A percentile compares a stretch with the other conserved stretches of the same genome.
Evolutionary conservation across 768 basidiomycete genomes (phyloP).

Genomic region (Daedalea quercina): DNA sequence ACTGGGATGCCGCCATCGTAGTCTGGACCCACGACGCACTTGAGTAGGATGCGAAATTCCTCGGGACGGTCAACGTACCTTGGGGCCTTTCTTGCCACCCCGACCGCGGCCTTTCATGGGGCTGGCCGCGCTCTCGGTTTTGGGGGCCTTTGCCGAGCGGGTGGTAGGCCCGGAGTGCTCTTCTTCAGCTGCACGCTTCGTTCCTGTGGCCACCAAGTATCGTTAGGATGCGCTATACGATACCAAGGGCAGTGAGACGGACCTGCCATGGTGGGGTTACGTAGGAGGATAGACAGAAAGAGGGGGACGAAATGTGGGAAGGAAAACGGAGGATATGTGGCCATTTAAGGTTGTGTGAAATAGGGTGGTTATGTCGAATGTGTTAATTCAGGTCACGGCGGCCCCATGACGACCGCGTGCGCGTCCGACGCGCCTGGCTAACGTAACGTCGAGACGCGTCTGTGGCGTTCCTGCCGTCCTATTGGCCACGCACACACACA

Average conservation of each 20-base stretch:
- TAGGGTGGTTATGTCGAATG: slow-evolving; percentile 7
- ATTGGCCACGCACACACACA: neutral
- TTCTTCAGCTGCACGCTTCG: slow-evolving; percentile 22
- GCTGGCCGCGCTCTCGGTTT: slow-evolving; percentile 27
- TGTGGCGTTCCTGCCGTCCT: slow-evolving; percentile 3
- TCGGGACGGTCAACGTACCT: slow-evolving; percentile 30
- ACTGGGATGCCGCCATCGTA: slow-evolving; percentile 40
- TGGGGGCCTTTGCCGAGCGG: slow-evolving; percentile 36
- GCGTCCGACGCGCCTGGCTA: slow-evolving; percentile 14
- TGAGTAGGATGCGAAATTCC: neutral
- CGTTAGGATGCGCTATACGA: neutral
- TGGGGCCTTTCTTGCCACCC: slow-evolving; percentile 36
- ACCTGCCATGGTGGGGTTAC: slow-evolving; percentile 7
- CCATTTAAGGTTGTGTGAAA: neutral
- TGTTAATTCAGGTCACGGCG: slow-evolving; percentile 4
- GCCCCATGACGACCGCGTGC: slow-evolving; percentile 18
- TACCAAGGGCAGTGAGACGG: neutral
- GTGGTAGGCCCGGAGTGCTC: slow-evolving; percentile 14
- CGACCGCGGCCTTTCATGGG: slow-evolving; percentile 28
- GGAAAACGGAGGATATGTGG: neutral
- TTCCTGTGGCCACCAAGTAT: slow-evolving; percentile 3
- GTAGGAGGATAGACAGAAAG: slow-evolving; percentile 1
- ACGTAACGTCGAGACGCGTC: slow-evolving; percentile 27
- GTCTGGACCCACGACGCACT: slow-evolving; percentile 25
- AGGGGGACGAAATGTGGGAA: neutral